Evolutionary conservation across 2,329 filamentous ascomycete genomes (phyloP).

Genomic region (Cyphellophora europaea): DNA sequence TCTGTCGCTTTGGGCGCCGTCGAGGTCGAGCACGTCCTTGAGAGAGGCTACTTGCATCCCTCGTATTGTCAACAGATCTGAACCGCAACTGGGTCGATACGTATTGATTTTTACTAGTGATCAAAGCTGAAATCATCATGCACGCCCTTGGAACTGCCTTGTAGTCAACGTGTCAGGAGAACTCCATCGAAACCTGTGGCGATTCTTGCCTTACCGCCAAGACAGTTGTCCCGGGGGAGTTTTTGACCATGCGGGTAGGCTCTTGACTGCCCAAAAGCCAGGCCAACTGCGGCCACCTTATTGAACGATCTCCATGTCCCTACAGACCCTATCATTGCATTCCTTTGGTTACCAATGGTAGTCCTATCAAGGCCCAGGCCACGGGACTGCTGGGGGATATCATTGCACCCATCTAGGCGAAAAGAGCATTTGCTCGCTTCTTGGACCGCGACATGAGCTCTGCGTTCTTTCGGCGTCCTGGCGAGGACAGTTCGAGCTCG

Average conservation of each 20-base stretch:
- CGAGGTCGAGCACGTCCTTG: no score
- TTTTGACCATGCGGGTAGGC: slow-evolving; percentile 2
- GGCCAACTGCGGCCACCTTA: no score
- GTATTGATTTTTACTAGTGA: no score
- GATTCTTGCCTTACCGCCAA: slow-evolving; percentile 5
- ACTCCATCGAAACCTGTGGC: slow-evolving; percentile 9
- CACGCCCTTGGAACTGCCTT: not conserved
- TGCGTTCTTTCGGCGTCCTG: slow-evolving; percentile 15
- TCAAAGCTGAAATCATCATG: no score
- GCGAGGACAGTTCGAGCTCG: slow-evolving; percentile 11
- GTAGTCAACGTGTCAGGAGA: slow-evolving; percentile 2
- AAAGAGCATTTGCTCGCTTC: not conserved
- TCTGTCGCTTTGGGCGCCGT: no score
- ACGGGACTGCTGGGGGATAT: not conserved
- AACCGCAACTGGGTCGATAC: no score
- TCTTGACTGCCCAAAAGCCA: not conserved
- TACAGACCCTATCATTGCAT: not conserved
- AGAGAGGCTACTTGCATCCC: no score
- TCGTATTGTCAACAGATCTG: no score
- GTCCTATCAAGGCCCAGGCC: not conserved
- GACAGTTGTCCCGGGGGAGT: slow-evolving; percentile 3
- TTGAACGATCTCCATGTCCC: no score
- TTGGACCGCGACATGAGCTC: slow-evolving; percentile 13
- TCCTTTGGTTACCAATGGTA: not conserved
- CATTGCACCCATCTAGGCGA: no score